These are phyloP conservation scores for Singerocomus inundabilis DNA, from an alignment of 1,284 basidiomycete genomes.

Conservation along the genomic window DNA sequence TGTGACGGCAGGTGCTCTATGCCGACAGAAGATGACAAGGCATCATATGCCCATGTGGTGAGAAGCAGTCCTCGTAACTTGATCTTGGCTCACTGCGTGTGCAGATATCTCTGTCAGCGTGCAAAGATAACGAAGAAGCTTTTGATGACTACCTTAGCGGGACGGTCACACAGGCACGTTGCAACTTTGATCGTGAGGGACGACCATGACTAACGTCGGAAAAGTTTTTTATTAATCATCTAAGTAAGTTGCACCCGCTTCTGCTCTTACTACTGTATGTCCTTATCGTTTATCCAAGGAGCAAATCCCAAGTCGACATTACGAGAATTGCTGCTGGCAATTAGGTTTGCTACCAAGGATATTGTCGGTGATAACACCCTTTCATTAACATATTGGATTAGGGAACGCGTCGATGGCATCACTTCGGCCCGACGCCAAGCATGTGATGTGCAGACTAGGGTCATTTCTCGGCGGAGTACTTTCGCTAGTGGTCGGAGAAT, in stretches of 20 bases:
- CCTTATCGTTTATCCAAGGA: slow-evolving; percentile 13
- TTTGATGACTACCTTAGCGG: slow-evolving; percentile 17
- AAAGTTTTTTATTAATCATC: slow-evolving; percentile 31
- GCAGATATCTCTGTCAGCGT: slow-evolving; percentile 32
- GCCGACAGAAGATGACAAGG: slow-evolving; percentile 1
- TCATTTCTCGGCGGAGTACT: slow-evolving; percentile 17
- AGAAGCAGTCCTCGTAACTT: background rate
- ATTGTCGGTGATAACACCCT: background rate
- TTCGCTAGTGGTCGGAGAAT: slow-evolving; percentile 8
- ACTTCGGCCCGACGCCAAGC: slow-evolving; percentile 18
- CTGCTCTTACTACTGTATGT: background rate
- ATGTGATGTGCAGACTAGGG: slow-evolving; percentile 3
- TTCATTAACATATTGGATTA: slow-evolving; percentile 1
- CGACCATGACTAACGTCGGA: slow-evolving; percentile 2
- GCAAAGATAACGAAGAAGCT: slow-evolving; percentile 26
- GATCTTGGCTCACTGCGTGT: background rate
- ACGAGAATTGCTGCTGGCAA: slow-evolving; percentile 14
- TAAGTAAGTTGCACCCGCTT: slow-evolving; percentile 19
- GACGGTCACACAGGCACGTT: slow-evolving; percentile 24
- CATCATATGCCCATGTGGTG: slow-evolving; percentile 24
- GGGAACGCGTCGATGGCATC: slow-evolving; percentile 20
- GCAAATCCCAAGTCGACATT: slow-evolving; percentile 25
- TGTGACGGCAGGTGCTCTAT: slow-evolving; percentile 24
- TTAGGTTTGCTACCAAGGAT: slow-evolving; percentile 22
- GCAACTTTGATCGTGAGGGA: background rate